phyloP scores from a whole-genome alignment of 2,329 filamentous ascomycete genomes.

The Colletotrichum truncatum region DNA sequence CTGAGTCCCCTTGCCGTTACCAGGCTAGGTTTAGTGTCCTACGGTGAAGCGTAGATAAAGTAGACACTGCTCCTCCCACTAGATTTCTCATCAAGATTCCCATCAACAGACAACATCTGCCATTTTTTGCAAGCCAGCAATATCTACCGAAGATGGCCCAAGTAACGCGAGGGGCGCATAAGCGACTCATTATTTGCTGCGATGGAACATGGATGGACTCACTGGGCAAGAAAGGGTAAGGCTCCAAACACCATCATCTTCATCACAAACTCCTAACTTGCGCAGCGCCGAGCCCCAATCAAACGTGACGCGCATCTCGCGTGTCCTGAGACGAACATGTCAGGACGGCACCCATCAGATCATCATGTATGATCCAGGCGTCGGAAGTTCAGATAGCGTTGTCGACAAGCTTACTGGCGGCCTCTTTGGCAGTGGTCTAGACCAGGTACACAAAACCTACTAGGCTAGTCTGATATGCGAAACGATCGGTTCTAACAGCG shows the following conservation, averaged over 20 bases:
- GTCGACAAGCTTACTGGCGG: constrained; percentile 61
- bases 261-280: not conserved
- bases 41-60: not conserved
- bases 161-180: constrained; percentile 33
- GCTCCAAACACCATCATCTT: constrained; percentile 45
- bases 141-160: not conserved
- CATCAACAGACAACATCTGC: not conserved
- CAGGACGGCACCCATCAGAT: constrained; percentile 64
- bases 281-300: constrained; percentile 46
- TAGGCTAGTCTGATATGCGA: not conserved
- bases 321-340: constrained; percentile 61
- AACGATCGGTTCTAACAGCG: not conserved
- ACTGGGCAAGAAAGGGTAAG: constrained; percentile 43
- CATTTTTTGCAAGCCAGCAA: too few species aligned
- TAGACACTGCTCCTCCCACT: not conserved
- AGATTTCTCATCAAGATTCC: not conserved
- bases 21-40: not conserved
- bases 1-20: not conserved
- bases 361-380: constrained; percentile 68
- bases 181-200: constrained; percentile 61
- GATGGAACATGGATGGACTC: constrained; percentile 64
- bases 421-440: constrained; percentile 62
- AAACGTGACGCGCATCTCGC: constrained; percentile 69
- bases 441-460: constrained; percentile 49
- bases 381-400: constrained; percentile 60